Evolutionary conservation across 2,329 filamentous ascomycete genomes (phyloP), one percentile per base, ranked within the genome.

Genomic region (Furcasterigmium furcatum): DNA sequence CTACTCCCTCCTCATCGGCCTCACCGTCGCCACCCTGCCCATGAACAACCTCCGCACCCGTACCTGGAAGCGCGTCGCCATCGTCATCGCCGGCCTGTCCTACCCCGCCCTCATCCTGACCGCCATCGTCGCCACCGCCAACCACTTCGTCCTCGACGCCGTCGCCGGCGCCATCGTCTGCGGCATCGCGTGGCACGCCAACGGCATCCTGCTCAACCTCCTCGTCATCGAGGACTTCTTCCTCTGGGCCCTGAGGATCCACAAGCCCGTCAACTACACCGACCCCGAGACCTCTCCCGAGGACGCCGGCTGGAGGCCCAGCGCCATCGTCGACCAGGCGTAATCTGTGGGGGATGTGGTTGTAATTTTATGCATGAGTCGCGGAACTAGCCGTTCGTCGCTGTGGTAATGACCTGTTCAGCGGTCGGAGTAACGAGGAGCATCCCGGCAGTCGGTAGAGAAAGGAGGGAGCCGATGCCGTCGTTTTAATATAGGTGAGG

Each of bases 121-220:
- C 9, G 84, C 83, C 21, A 88, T 88, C 52, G 73, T 88, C 20
- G 79, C 85, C 4, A 88, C 85, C 0, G 85, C 85, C 38, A 88
- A 88, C 60, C 85, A 88, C 62, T 85, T 87, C 59, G 74, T 88
- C 40, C 74, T 88, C 7, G 85, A 88, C 58, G 85, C 85, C 0
- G 76, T 87, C 2, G 85, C 84, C 0, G 85, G 85, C 13, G 80
- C 82, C 6, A 57, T 77, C 25, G 82, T 88, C 4, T 88, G 84
- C 54, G 70, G 68, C 4, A 51, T 87, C 5, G 84, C 82, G 1
- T 88, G 85, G 84, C 63, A 75, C 46, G 62, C 63, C 39, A 79
- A 79, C 53, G 60, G 60, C 24, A 55, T 76, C 14, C 59, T 88
- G 45, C 64, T 87, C 44, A 88, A 88, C 59, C 60, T 88, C 45